Evolutionary conservation across 371 early-diverging fungal species (phyloP).

Genomic region (Gilbertella persicaria): DNA sequence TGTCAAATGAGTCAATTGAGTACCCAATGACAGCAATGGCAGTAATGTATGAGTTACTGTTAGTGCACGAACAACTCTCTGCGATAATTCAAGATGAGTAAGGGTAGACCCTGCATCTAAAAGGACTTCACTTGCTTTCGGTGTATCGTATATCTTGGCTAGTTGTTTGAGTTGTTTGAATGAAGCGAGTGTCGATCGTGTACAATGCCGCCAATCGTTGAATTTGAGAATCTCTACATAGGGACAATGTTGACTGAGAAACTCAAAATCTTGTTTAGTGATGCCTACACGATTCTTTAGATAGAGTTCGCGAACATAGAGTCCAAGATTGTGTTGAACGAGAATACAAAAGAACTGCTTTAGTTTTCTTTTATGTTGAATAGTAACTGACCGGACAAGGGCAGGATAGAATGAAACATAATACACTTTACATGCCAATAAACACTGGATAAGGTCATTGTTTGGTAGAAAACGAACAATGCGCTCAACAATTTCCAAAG

Average conservation of each 20-base stretch:
- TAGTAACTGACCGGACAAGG: constrained; percentile 1
- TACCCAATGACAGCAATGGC: neutral
- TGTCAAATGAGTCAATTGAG: constrained; percentile 10
- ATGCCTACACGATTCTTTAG: constrained; percentile 3
- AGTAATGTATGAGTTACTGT: neutral
- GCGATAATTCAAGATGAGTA: constrained; percentile 7
- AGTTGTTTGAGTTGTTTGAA: constrained; percentile 10
- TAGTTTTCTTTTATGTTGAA: constrained; percentile 6
- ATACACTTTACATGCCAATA: constrained; percentile 1
- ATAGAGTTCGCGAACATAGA: constrained; percentile 4
- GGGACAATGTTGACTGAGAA: constrained; percentile 1
- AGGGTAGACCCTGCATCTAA: neutral
- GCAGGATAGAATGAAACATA: constrained; percentile 1
- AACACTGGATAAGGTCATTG: neutral
- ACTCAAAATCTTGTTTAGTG: neutral
- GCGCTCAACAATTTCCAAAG: constrained; percentile 8
- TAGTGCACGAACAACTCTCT: neutral
- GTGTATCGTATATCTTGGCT: constrained; percentile 1
- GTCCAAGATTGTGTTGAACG: neutral
- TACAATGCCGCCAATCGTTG: constrained; percentile 10
- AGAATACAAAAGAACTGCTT: constrained; percentile 1
- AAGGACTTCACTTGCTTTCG: neutral
- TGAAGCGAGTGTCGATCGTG: neutral
- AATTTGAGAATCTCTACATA: constrained; percentile 7
- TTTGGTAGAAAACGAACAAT: constrained; percentile 3